These are phyloP conservation scores for Clathrospora elynae DNA, from an alignment of 2,329 filamentous ascomycete species.

Conservation along the genomic window DNA sequence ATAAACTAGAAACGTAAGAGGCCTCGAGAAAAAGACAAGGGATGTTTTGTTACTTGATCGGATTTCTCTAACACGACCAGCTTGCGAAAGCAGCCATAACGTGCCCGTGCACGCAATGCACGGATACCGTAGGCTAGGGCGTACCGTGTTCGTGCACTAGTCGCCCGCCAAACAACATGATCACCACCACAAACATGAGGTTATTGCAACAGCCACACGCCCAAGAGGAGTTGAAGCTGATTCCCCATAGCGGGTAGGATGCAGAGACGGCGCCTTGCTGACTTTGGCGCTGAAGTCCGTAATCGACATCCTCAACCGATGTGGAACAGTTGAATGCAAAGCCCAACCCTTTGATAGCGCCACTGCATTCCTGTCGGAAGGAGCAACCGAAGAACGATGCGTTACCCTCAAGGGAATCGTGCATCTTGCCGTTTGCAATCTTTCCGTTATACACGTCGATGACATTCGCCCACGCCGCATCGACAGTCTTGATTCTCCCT, in stretches of 20 bases:
- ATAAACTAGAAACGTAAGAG: too few species aligned
- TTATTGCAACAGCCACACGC: too few species aligned
- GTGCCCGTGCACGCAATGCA: too few species aligned
- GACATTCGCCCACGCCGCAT: slow-evolving; percentile 24
- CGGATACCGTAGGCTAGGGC: too few species aligned
- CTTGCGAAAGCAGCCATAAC: too few species aligned
- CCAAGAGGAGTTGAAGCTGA: slow-evolving; percentile 21
- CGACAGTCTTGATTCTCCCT: slow-evolving; percentile 25
- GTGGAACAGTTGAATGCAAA: slow-evolving; percentile 27
- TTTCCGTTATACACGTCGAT: slow-evolving; percentile 29
- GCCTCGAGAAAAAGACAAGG: too few species aligned
- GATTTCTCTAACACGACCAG: too few species aligned
- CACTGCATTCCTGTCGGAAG: slow-evolving; percentile 27
- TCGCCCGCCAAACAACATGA: too few species aligned
- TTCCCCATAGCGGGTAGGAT: slow-evolving; percentile 26
- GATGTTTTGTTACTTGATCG: too few species aligned
- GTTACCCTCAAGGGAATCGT: slow-evolving; percentile 17
- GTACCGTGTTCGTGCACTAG: too few species aligned
- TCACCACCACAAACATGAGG: too few species aligned
- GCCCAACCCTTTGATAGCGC: slow-evolving; percentile 20
- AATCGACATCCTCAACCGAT: slow-evolving; percentile 20
- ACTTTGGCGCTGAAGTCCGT: slow-evolving; percentile 19
- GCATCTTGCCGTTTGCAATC: slow-evolving; percentile 31
- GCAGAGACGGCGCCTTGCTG: slow-evolving; percentile 5
- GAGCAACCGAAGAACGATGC: slow-evolving; percentile 31